Base-by-base conservation (phyloP, 2,329 filamentous ascomycete genomes). In the Pseudocercospora macadamiae region DNA sequence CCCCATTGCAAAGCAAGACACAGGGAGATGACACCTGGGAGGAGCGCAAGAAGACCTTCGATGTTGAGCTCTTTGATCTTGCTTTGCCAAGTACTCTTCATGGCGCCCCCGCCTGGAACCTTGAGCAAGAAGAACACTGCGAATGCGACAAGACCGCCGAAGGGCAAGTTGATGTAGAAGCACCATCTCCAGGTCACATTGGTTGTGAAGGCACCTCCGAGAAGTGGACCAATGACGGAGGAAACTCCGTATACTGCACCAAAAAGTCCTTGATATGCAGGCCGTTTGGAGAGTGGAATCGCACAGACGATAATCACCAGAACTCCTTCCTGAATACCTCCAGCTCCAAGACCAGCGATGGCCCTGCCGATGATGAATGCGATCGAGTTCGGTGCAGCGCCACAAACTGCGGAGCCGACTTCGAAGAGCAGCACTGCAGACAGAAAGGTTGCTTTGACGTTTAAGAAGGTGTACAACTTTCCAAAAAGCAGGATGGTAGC, bases 361-460 rank as follows among this genome's bases (percentile, higher is more conserved):
- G 79, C 76, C 9, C 82, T 74, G 2, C 82, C 83, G 2, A 75
- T 73, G 37, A 85, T 80, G 48, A 85, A 71, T 74, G 80, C 81
- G 1, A 71, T 59, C 65, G 82, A 82, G 55, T 73, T 75, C 3
- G 71, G 66, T 2, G 80, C 78, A 2, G 75, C 69, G 0, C 79
- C 82, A 62, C 81, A 83, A 0, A 84, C 59, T 14, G 83, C 76
- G 1, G 78, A 82, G 9, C 79, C 78, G 4, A 79, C 26, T 52
- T 77, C 74, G 61, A 80, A 81, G 23, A 80, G 66, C 3, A 66
- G 59, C 6, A 79, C 66, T 0, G 75, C 70, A 7, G 47, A 49
- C 45, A 76, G 75, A 52, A 76, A 77, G 2, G 26, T 74, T 68
- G 71, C 70, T 75, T 70, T 80, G 32, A 51, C 18, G 9, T 26